Percentiles rank a stretch among this genome's conserved stretches.
Conservation (phyloP, 805 yeast genomes). For the Scheffersomyces coipomensis region DNA sequence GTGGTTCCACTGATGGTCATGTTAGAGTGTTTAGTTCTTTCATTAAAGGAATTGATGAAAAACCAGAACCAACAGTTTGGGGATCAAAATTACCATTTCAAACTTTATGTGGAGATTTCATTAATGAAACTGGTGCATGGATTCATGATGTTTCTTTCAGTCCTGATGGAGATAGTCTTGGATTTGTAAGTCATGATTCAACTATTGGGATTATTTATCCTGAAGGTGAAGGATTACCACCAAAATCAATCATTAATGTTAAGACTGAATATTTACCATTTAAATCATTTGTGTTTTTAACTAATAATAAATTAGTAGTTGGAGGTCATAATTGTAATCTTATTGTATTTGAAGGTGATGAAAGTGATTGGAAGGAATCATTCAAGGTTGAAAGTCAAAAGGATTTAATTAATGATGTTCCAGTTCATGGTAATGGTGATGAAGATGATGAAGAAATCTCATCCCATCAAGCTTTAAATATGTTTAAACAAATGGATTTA, state of each 20-base stretch:
- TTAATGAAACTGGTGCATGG: constrained; percentile 77
- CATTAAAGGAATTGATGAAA: constrained; percentile 82
- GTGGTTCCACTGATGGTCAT: constrained; percentile 93
- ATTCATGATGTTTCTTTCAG: constrained; percentile 87
- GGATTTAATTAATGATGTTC: constrained; percentile 46
- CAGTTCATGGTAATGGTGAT: constrained; percentile 18
- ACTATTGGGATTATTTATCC: constrained; percentile 81
- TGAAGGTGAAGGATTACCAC: constrained; percentile 61
- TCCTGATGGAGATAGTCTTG: constrained; percentile 74
- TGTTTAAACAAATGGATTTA: constrained; percentile 93
- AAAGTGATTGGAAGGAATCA: constrained; percentile 60
- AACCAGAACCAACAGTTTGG: constrained; percentile 84
- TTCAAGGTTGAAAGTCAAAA: constrained; percentile 52
- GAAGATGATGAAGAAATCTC: constrained; percentile 56
- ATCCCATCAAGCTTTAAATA: constrained; percentile 79
- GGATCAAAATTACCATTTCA: constrained; percentile 95
- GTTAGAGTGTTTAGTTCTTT: constrained; percentile 86
- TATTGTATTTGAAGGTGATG: constrained; percentile 73
- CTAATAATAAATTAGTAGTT: constrained; percentile 67
- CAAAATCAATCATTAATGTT: constrained; percentile 55
- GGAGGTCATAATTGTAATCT: constrained; percentile 96
- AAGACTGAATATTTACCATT: constrained; percentile 77
- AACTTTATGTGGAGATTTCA: constrained; percentile 80
- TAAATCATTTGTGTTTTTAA: constrained; percentile 67
- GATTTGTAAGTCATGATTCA: constrained; percentile 84